Evolutionary conservation across 2,329 filamentous ascomycete genomes (phyloP).

Genomic region (Shiraia sp.): DNA sequence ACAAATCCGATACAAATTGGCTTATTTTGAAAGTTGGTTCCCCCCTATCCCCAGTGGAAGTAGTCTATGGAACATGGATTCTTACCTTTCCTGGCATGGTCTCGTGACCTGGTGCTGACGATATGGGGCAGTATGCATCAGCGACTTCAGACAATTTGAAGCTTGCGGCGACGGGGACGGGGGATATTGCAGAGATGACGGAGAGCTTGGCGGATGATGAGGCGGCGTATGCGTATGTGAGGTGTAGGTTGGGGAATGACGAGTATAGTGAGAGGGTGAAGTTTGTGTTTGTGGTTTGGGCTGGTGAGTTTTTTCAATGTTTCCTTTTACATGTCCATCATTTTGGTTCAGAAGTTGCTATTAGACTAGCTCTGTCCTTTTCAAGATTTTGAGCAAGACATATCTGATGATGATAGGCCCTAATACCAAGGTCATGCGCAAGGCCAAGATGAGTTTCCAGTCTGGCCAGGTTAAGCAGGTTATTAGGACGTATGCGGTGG

Average conservation of each 20-base stretch:
- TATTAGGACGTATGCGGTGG: slow-evolving; percentile 67
- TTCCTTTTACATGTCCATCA: background rate
- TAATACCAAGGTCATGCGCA: slow-evolving; percentile 68
- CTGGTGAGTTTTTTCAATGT: slow-evolving; percentile 54
- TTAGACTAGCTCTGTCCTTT: background rate
- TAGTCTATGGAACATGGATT: no score
- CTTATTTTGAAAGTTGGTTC: slow-evolving; percentile 67
- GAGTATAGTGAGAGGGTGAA: slow-evolving; percentile 70
- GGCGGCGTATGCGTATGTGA: slow-evolving; percentile 66
- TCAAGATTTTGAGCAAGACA: background rate
- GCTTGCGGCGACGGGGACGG: slow-evolving; percentile 62
- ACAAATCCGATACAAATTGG: slow-evolving; percentile 70
- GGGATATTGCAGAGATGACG: slow-evolving; percentile 64
- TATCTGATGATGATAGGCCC: no score
- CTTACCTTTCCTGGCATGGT: no score
- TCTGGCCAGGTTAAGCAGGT: slow-evolving; percentile 67
- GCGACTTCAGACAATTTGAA: slow-evolving; percentile 60
- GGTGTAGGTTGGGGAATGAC: slow-evolving; percentile 69
- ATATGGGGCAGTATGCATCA: slow-evolving; percentile 38
- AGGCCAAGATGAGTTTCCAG: slow-evolving; percentile 70
- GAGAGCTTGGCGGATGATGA: slow-evolving; percentile 59
- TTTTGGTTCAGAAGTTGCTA: background rate
- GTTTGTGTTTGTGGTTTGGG: slow-evolving; percentile 70
- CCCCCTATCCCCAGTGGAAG: no score
- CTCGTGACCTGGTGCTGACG: no score